Percentiles rank a stretch among this genome's conserved stretches.
phyloP scores from a whole-genome alignment of 306 rosid genomes.

The Dalbergia cultrata region DNA sequence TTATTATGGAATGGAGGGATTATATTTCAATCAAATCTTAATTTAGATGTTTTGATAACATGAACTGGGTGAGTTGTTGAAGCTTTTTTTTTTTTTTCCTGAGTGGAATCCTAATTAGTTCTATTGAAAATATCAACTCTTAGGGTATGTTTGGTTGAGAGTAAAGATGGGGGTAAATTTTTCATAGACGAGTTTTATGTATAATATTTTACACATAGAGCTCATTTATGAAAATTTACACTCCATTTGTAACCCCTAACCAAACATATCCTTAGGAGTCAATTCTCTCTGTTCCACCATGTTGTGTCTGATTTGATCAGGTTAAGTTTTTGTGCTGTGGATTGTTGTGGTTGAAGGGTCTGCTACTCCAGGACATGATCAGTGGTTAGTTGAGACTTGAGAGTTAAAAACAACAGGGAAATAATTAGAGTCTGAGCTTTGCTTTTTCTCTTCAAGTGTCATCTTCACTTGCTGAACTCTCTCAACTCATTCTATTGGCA shows the following conservation, averaged over 20 bases:
- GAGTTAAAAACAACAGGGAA: background rate
- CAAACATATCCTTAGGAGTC: background rate
- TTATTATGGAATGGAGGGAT: no score
- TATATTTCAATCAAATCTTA: constrained; percentile 6
- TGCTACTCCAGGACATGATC: background rate
- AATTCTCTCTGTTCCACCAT: background rate
- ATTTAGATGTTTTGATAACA: constrained; percentile 6
- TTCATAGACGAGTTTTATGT: no score
- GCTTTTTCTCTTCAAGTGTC: constrained; percentile 2
- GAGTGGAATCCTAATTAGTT: background rate
- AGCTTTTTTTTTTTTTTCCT: background rate
- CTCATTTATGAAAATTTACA: no score
- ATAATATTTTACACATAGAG: no score
- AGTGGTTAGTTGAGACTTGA: background rate
- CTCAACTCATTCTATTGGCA: background rate
- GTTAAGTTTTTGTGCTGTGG: background rate
- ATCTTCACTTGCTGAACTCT: background rate
- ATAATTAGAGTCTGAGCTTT: constrained; percentile 19
- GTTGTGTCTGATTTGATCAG: constrained; percentile 3
- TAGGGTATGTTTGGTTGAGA: background rate
- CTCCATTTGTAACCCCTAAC: no score
- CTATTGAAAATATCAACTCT: constrained; percentile 1
- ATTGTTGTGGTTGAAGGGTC: background rate
- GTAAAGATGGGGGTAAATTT: no score
- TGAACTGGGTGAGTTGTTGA: background rate